phyloP scores from a whole-genome alignment of 176 grass and related monocot species.

The Carex scoparia region DNA sequence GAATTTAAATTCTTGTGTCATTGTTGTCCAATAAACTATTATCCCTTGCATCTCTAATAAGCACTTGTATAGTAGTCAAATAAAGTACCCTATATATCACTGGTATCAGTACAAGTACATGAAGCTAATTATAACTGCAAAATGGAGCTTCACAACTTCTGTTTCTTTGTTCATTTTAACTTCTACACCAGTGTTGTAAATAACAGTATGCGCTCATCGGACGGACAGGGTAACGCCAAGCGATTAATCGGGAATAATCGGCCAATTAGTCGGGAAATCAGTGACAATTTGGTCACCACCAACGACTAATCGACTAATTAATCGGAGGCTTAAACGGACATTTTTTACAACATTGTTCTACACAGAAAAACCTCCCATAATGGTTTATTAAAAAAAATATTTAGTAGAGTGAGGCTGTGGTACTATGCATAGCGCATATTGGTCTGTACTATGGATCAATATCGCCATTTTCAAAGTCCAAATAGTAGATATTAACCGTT shows the following conservation, averaged over 20 bases:
- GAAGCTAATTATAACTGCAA: not conserved
- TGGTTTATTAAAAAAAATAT: not conserved
- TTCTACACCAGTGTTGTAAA: not conserved
- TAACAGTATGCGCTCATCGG: too few species aligned
- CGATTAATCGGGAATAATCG: too few species aligned
- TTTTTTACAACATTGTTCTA: not conserved
- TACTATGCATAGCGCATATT: too few species aligned
- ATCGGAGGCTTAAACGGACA: too few species aligned
- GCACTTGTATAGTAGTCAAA: not conserved
- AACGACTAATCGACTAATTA: not conserved
- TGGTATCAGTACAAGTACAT: not conserved
- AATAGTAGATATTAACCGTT: too few species aligned
- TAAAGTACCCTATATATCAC: not conserved
- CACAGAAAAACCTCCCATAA: conserved; percentile 1
- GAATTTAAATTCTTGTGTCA: not conserved
- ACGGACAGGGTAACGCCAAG: too few species aligned
- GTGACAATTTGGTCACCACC: too few species aligned
- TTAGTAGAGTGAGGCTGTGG: too few species aligned
- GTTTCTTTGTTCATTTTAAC: not conserved
- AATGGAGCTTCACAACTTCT: not conserved
- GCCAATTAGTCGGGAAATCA: too few species aligned
- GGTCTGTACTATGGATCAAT: too few species aligned
- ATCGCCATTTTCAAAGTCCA: too few species aligned
- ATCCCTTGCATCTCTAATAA: not conserved
- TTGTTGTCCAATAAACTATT: not conserved